Evolutionary conservation across 2,329 filamentous ascomycete species (phyloP).

Genomic region (Alternaria incomplexa): DNA sequence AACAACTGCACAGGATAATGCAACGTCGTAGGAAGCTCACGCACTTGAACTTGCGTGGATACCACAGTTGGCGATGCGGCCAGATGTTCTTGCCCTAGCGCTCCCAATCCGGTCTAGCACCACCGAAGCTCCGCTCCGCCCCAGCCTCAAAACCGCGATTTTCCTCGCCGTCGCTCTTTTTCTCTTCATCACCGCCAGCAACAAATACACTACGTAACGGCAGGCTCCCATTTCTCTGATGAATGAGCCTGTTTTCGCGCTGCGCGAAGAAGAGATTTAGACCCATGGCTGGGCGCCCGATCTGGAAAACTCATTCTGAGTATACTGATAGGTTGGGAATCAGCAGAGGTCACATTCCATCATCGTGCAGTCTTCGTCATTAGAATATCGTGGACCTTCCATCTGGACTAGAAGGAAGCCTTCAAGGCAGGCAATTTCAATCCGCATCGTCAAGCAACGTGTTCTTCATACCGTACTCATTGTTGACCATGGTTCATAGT

Average conservation of each 20-base stretch:
- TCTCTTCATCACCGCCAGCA: slow-evolving; percentile 60
- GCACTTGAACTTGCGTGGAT: slow-evolving; percentile 12
- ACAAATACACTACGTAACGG: slow-evolving; percentile 64
- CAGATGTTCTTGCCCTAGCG: slow-evolving; percentile 22
- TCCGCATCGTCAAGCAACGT: neutral
- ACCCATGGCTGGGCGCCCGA: slow-evolving; percentile 76
- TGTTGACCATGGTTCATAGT: neutral
- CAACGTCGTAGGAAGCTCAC: slow-evolving; percentile 35
- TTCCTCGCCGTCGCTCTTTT: slow-evolving; percentile 50
- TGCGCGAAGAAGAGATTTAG: slow-evolving; percentile 66
- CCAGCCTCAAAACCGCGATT: slow-evolving; percentile 33
- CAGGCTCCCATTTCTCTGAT: slow-evolving; percentile 58
- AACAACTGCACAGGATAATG: slow-evolving; percentile 13
- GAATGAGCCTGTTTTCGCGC: slow-evolving; percentile 69
- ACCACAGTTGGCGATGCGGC: slow-evolving; percentile 13
- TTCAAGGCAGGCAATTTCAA: neutral
- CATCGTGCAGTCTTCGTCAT: neutral
- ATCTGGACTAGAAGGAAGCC: fast-evolving
- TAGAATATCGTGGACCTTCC: neutral
- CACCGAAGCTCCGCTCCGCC: slow-evolving; percentile 16
- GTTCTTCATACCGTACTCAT: neutral
- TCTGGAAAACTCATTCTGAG: slow-evolving; percentile 69
- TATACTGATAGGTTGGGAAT: slow-evolving; percentile 71
- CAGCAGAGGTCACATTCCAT: slow-evolving; percentile 70
- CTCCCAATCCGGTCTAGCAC: slow-evolving; percentile 28